Evolutionary conservation across 768 basidiomycete species (phyloP).

Genomic region (Termitomyces titanicus): DNA sequence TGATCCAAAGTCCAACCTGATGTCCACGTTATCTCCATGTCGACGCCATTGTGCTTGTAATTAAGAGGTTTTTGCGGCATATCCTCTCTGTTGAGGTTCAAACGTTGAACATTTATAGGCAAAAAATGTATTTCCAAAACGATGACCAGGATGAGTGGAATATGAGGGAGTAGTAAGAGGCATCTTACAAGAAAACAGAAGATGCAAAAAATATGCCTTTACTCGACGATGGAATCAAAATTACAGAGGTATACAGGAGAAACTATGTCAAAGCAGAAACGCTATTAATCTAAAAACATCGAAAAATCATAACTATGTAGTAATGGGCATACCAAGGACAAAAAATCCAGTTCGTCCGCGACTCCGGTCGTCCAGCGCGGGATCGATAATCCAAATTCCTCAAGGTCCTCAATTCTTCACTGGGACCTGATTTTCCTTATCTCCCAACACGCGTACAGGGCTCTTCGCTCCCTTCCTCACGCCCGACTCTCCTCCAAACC

Average conservation of each 20-base stretch:
- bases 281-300: neutral
- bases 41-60: neutral
- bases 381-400: neutral
- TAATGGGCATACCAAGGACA: neutral
- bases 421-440: conserved; percentile 48
- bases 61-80: neutral
- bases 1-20: neutral
- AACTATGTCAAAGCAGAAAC: neutral
- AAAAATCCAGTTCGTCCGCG: neutral
- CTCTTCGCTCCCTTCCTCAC: conserved; percentile 18
- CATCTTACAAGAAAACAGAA: too few species aligned
- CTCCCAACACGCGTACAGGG: conserved; percentile 37
- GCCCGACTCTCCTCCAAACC: conserved; percentile 1
- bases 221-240: neutral
- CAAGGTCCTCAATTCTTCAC: conserved; percentile 3
- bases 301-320: neutral
- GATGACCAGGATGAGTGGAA: too few species aligned
- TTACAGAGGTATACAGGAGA: neutral
- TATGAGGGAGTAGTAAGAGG: too few species aligned
- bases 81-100: neutral
- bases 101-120: too few species aligned
- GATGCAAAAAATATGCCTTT: too few species aligned
- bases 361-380: conserved; percentile 4
- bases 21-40: neutral
- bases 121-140: neutral